Percentiles rank a stretch among this genome's conserved stretches.
These are phyloP conservation scores for Endotrypanum monterogeii DNA, from an alignment of 208 protist genomes.

Conservation along the genomic window DNA sequence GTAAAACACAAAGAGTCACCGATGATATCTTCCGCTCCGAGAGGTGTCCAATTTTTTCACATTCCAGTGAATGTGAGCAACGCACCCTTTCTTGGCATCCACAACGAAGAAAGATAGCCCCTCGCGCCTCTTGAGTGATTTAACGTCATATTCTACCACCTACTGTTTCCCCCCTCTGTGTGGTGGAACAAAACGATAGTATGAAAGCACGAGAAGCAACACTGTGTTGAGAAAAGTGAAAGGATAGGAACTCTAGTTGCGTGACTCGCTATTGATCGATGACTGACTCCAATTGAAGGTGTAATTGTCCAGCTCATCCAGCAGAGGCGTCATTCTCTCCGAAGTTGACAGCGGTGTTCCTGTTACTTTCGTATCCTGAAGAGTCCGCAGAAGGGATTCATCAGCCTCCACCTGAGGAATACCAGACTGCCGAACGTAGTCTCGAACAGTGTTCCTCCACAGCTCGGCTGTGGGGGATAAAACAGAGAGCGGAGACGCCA, in stretches of 20 bases:
- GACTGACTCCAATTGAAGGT: constrained; percentile 71
- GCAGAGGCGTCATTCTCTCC: constrained; percentile 75
- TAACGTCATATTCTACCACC: not conserved
- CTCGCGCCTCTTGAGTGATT: not conserved
- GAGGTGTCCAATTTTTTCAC: constrained; percentile 6
- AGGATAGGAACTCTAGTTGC: constrained; percentile 2
- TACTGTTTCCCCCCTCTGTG: not conserved
- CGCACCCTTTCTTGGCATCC: not conserved
- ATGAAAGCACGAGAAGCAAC: constrained; percentile 14
- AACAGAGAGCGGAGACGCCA: constrained; percentile 38
- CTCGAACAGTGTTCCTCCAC: constrained; percentile 79
- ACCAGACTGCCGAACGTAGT: constrained; percentile 82
- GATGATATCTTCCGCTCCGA: constrained; percentile 15
- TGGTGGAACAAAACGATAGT: constrained; percentile 1
- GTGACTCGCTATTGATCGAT: constrained; percentile 49
- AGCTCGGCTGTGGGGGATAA: constrained; percentile 72
- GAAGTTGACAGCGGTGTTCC: constrained; percentile 65
- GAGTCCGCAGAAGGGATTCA: constrained; percentile 71
- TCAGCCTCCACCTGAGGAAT: constrained; percentile 80
- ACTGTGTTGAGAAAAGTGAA: constrained; percentile 7
- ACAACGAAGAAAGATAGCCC: not conserved
- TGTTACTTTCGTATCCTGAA: constrained; percentile 73
- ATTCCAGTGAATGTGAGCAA: not conserved
- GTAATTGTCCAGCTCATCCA: constrained; percentile 76
- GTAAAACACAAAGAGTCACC: constrained; percentile 1